Evolutionary conservation across 768 basidiomycete genomes (phyloP).

Genomic region (Albatrellus ellisii): DNA sequence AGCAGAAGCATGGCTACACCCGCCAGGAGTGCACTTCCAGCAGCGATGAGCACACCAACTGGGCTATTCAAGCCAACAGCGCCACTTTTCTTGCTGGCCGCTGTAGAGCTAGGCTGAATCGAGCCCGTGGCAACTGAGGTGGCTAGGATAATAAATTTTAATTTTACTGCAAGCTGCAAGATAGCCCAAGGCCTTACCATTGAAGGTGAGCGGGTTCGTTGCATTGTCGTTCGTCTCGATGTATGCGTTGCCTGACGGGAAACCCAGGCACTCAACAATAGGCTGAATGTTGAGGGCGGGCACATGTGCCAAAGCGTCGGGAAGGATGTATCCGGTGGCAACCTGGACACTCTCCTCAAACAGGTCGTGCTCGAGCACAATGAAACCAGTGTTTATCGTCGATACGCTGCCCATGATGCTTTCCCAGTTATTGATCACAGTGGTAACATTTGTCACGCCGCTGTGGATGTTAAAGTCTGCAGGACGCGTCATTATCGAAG

Average conservation of each 20-base stretch:
- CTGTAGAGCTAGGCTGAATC: too few relatives aligned
- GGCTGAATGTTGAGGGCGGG: constrained; percentile 58
- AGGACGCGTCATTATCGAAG: constrained; percentile 4
- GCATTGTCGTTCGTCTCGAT: constrained; percentile 70
- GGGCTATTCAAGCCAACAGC: too few relatives aligned
- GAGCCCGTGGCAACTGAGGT: too few relatives aligned
- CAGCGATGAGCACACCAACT: too few relatives aligned
- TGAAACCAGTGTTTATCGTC: constrained; percentile 60
- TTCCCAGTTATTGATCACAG: constrained; percentile 63
- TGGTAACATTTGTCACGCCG: constrained; percentile 39
- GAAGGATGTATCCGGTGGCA: constrained; percentile 78
- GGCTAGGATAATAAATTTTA: too few relatives aligned
- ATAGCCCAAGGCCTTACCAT: neutral
- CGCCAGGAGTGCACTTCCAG: too few relatives aligned
- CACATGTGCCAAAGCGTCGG: constrained; percentile 57
- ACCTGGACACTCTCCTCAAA: constrained; percentile 79
- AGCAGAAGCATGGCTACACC: too few relatives aligned
- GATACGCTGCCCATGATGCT: constrained; percentile 53
- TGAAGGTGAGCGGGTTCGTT: constrained; percentile 37
- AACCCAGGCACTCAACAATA: constrained; percentile 55
- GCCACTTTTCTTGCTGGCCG: too few relatives aligned
- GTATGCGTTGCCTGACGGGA: constrained; percentile 51
- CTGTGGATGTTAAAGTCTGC: constrained; percentile 73
- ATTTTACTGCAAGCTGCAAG: too few relatives aligned
- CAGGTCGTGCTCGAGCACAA: constrained; percentile 79